Percentiles rank a stretch among this genome's conserved stretches.
Conservation (phyloP, 2,329 filamentous ascomycete genomes). For the Ascochyta fabae region DNA sequence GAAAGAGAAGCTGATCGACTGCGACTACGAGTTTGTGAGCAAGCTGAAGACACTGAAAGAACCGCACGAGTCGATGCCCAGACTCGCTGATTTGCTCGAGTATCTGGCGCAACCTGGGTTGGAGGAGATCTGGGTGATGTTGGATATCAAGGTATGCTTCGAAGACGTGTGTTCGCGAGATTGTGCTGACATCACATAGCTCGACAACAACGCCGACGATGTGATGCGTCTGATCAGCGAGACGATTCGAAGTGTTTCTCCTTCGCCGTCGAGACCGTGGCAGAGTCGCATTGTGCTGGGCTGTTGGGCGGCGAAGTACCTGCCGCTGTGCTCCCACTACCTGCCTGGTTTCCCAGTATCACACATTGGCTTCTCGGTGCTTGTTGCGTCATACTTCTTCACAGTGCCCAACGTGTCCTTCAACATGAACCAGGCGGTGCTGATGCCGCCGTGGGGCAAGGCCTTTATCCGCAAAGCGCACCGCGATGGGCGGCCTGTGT, state of each 20-base stretch:
- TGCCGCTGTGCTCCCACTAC: constrained; percentile 67
- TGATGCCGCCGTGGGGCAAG: constrained; percentile 71
- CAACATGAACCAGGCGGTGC: constrained; percentile 74
- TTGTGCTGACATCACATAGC: constrained; percentile 50
- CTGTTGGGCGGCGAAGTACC: constrained; percentile 79
- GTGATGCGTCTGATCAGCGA: constrained; percentile 74
- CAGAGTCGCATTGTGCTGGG: constrained; percentile 76
- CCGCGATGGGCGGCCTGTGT: constrained; percentile 64
- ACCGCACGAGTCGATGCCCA: constrained; percentile 75
- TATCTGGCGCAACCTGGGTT: constrained; percentile 70
- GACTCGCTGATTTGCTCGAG: constrained; percentile 74
- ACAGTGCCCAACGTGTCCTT: constrained; percentile 72
- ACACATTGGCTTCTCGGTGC: constrained; percentile 71
- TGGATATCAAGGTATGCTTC: constrained; percentile 82
- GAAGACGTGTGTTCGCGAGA: background rate
- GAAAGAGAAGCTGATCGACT: constrained; percentile 74
- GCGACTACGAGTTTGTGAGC: constrained; percentile 75
- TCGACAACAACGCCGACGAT: constrained; percentile 71
- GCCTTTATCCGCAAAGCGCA: constrained; percentile 70
- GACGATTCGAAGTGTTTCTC: constrained; percentile 63
- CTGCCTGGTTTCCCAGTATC: constrained; percentile 69
- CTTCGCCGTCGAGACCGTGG: constrained; percentile 64
- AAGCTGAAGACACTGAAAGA: constrained; percentile 70
- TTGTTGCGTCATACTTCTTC: constrained; percentile 76
- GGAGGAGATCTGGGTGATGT: constrained; percentile 76